phyloP scores from a whole-genome alignment of 2,329 filamentous ascomycete genomes.

The Neodidymelliopsis sp. region DNA sequence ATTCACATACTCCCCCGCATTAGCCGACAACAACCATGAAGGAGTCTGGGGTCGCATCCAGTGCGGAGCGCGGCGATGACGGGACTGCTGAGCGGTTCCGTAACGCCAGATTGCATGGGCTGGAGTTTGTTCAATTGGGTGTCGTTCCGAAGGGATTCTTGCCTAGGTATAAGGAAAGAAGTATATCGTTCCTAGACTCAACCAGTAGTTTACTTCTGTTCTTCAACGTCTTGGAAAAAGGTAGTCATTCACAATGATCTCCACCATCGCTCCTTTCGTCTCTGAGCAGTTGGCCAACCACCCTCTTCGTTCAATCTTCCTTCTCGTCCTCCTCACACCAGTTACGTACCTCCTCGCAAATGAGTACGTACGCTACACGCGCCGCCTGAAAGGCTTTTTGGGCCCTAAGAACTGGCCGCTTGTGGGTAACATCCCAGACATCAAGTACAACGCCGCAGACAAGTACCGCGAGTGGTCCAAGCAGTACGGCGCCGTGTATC shows the following conservation, averaged over 20 bases:
- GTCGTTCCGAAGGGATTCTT: conserved; percentile 2
- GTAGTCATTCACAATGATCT: conserved; percentile 32
- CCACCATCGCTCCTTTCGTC: conserved; percentile 34
- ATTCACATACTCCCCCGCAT: conserved; percentile 23
- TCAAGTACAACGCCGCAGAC: conserved; percentile 53
- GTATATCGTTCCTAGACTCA: too few relatives aligned
- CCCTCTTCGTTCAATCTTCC: conserved; percentile 32
- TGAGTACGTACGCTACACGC: conserved; percentile 46
- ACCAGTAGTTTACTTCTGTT: too few relatives aligned
- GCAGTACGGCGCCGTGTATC: conserved; percentile 53
- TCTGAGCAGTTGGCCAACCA: conserved; percentile 32
- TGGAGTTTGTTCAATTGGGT: background rate
- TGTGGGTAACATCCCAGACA: conserved; percentile 54
- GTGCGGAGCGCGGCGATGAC: background rate
- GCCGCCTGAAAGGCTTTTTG: conserved; percentile 48
- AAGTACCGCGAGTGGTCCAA: conserved; percentile 54
- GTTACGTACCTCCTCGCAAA: conserved; percentile 48
- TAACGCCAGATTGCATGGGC: background rate
- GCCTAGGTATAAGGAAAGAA: conserved; percentile 10
- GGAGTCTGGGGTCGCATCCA: background rate
- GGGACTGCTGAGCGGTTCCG: conserved; percentile 1
- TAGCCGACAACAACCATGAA: conserved; percentile 9
- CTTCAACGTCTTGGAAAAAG: too few relatives aligned
- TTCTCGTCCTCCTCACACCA: conserved; percentile 38
- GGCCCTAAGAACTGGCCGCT: conserved; percentile 51